These are phyloP conservation scores for Evernia prunastri DNA, from an alignment of 495 filamentous ascomycete genomes.

Conservation along the genomic window DNA sequence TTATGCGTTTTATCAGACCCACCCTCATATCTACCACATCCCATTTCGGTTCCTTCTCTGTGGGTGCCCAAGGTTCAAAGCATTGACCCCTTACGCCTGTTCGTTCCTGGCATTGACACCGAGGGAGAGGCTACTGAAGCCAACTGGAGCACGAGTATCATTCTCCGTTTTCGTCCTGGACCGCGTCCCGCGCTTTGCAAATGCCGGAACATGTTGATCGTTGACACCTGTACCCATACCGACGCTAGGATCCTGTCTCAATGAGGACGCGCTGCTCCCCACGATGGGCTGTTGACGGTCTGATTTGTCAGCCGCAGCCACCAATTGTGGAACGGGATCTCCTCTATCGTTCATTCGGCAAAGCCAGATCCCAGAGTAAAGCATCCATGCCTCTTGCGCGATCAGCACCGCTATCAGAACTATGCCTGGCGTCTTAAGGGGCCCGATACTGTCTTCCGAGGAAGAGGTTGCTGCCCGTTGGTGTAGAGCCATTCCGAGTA, in stretches of 20 bases:
- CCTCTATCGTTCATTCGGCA: neutral
- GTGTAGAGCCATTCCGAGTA: neutral
- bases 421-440: neutral
- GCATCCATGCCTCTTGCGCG: neutral
- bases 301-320: neutral
- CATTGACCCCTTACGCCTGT: neutral
- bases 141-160: slow-evolving; percentile 10
- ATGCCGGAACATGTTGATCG: neutral
- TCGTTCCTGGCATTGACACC: neutral
- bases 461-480: neutral
- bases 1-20: neutral
- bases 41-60: slow-evolving; percentile 2
- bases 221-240: neutral
- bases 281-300: neutral
- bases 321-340: neutral
- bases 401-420: neutral
- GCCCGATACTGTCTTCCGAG: neutral
- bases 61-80: neutral
- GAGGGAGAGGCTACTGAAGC: slow-evolving; percentile 6
- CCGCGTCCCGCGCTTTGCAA: neutral
- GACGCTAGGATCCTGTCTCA: neutral
- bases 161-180: neutral
- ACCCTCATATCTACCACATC: neutral
- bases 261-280: neutral
- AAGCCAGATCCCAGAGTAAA: neutral